A percentile compares a stretch with the other conserved stretches of the same genome.
These are phyloP conservation scores for Naganishia vaughanmartiniae DNA, from an alignment of 768 basidiomycete genomes.

Conservation along the genomic window DNA sequence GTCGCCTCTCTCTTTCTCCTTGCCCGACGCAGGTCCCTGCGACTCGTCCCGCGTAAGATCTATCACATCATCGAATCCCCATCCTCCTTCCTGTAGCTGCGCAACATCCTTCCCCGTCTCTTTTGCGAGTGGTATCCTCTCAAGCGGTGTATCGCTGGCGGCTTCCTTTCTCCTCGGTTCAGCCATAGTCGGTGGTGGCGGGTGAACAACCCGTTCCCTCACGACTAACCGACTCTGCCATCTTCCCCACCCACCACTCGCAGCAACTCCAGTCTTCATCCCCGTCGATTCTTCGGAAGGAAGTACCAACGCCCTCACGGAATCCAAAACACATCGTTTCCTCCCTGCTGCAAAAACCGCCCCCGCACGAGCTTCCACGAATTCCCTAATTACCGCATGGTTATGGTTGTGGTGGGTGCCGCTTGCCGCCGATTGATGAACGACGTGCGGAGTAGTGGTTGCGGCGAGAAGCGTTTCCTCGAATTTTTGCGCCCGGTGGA, in stretches of 20 bases:
- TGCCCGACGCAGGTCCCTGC: background rate
- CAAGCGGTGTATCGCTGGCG: background rate
- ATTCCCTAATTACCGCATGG: background rate
- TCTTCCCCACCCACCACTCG: constrained; percentile 20
- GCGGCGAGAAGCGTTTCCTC: background rate
- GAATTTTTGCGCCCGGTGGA: background rate
- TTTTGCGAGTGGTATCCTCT: background rate
- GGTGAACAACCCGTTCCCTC: constrained; percentile 20
- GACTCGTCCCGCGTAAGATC: background rate
- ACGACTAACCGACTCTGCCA: constrained; percentile 26
- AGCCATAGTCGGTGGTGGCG: background rate
- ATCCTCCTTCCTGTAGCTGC: background rate
- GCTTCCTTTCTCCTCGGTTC: background rate
- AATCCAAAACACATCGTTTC: constrained; percentile 5
- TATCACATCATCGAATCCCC: background rate
- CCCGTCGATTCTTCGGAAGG: background rate
- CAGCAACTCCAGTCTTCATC: background rate
- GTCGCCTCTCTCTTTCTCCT: background rate
- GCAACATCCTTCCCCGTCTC: background rate
- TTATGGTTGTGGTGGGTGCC: too few relatives aligned
- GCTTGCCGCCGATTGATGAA: too few relatives aligned
- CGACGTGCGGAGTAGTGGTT: background rate
- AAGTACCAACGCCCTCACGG: constrained; percentile 8
- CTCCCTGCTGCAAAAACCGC: constrained; percentile 1
- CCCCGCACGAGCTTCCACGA: constrained; percentile 21